Evolutionary conservation across 2,329 filamentous ascomycete species (phyloP), one percentile per base, ranked within the genome.

Genomic region (Sarocladium oryzae): DNA sequence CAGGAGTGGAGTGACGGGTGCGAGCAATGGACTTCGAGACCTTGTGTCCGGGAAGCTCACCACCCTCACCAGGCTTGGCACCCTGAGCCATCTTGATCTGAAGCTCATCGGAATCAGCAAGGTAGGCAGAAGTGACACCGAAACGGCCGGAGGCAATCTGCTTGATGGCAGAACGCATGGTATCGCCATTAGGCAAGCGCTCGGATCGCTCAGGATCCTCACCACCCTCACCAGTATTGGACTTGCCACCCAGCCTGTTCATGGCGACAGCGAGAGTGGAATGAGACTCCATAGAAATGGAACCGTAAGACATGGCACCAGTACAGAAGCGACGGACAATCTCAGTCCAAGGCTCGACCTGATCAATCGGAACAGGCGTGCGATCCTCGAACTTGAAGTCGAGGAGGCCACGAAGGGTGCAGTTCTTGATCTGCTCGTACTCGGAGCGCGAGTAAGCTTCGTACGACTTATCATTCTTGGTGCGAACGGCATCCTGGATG

Each of bases 61-160:
- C 92, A 75, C 92, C 92, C 71, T 97, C 92, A 70, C 92, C 92
- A 52, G 92, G 92, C 80, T 97, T 97, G 56, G 92, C 92, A 67
- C 92, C 92, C 72, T 97, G 92, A 9, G 92, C 92, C 92, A 97
- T 97, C 81, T 97, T 97, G 74, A 97, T 97, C 70, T 97, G 92
- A 41, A 97, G 77, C 72, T 97, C 91, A 63, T 97, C 92, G 16
- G 92, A 89, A 68, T 97, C 92, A 48, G 91, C 89, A 15, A 97
- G 82, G 66, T 96, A 97, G 66, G 89, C 88, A 53, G 89, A 93
- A 1, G 92, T 97, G 56, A 96, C 92, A 76, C 92, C 92, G 63
- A 97, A 97, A 63, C 92, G 88, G 56, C 92, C 92, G 41, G 90
- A 96, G 40, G 92, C 92, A 62, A 97, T 88, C 74, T 97, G 92